Evolutionary conservation across 2,329 filamentous ascomycete species (phyloP), one percentile per base, ranked within the genome.

Genomic region (Metarhizium humberi): DNA sequence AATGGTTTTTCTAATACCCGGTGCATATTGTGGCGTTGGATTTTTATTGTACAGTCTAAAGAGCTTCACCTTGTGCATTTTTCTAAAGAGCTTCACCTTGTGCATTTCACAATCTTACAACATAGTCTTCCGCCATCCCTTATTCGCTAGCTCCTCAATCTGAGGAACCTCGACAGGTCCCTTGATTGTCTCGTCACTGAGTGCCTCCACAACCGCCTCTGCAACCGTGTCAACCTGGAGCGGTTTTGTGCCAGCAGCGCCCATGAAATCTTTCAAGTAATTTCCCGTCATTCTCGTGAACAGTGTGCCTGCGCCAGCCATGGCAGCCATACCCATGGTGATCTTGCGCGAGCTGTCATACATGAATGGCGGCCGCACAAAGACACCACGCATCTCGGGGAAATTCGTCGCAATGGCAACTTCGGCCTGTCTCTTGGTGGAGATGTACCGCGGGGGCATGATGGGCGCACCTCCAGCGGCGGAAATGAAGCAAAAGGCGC

Each of bases 381-480:
- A 97, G 57, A 97, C 75, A 59, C 81, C 84, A 20, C 94, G 82
- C 80, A 95, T 84, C 30, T 76, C 69, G 0, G 88, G 87, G 63
- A 96, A 91, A 60, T 82, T 80, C 54, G 78, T 80, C 36, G 84
- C 74, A 63, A 96, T 90, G 30, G 84, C 79, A 56, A 77, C 80
- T 73, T 99, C 94, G 7, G 94, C 94, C 68, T 95, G 89, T 59
- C 94, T 78, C 74, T 99, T 99, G 14, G 92, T 96, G 42, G 79
- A 82, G 64, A 99, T 90, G 71, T 99, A 99, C 63, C 94, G 80
- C 8, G 78, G 73, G 0, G 94, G 94, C 58, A 99, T 77, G 38
- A 96, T 79, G 0, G 92, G 92, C 1, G 91, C 89, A 3, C 90
- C 92, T 1, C 80, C 90, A 0, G 90, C 88, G 2, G 94, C 94